These are phyloP conservation scores for Oehlia diaphana DNA, from an alignment of 192 early-diverging fungal genomes.

Conservation along the genomic window DNA sequence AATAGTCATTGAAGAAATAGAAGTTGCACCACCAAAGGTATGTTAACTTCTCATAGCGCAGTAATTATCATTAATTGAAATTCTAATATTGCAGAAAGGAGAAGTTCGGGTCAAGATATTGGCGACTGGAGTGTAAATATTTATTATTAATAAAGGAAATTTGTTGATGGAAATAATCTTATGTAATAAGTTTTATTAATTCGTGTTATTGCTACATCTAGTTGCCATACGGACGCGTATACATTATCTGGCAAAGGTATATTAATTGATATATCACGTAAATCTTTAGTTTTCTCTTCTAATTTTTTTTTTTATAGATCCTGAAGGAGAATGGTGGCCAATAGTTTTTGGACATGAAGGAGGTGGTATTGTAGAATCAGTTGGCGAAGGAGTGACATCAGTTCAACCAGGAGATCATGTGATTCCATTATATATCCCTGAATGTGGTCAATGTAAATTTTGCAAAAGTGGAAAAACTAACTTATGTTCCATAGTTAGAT, in stretches of 20 bases:
- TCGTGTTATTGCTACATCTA: slow-evolving; percentile 20
- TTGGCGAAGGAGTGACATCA: slow-evolving; percentile 93
- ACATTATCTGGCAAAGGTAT: slow-evolving; percentile 79
- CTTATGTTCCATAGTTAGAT: slow-evolving; percentile 86
- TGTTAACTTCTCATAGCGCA: neutral
- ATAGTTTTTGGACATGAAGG: slow-evolving; percentile 96
- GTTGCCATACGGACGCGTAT: slow-evolving; percentile 96
- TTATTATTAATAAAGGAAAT: neutral
- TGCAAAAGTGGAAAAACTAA: slow-evolving; percentile 98
- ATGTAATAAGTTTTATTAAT: slow-evolving; percentile 25
- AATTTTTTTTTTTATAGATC: slow-evolving; percentile 42
- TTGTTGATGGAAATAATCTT: neutral
- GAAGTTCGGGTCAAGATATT: slow-evolving; percentile 94
- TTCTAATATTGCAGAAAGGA: slow-evolving; percentile 38
- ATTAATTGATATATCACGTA: neutral
- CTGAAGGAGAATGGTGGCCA: slow-evolving; percentile 84
- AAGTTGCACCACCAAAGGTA: slow-evolving; percentile 91
- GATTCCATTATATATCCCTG: slow-evolving; percentile 87
- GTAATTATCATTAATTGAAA: neutral
- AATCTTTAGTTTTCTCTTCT: neutral
- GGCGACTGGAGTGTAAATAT: slow-evolving; percentile 79
- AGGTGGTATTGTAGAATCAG: slow-evolving; percentile 91
- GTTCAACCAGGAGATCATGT: slow-evolving; percentile 94
- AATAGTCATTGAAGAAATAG: slow-evolving; percentile 86
- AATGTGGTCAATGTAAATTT: slow-evolving; percentile 96